Base-by-base conservation (phyloP, 352 stramenopile species). In the Phytophthora palmivora region DNA sequence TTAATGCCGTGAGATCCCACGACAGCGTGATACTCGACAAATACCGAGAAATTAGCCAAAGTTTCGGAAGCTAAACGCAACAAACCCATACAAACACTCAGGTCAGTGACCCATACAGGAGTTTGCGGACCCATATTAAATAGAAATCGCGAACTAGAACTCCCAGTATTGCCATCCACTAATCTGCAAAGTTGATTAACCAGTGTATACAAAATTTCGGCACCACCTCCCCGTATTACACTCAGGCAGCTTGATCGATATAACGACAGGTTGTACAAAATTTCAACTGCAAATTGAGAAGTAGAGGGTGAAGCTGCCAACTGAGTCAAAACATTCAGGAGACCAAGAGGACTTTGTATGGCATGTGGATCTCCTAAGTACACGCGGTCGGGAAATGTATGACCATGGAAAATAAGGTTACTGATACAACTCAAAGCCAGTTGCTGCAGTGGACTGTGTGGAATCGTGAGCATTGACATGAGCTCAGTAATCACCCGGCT, bases 341-440 rank as follows among this genome's bases (percentile, higher is more conserved):
- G 52, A 0, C 86, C 86, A 4, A 89, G 57, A 8, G 87, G 82
- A 30, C 81, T 92, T 51, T 92, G 82, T 1, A 84, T 67, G 5
- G 81, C 78, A 15, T 91, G 82, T 0, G 82, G 80, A 15, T 92
- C 86, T 2, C 86, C 86, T 11, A 89, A n/a, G 36, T 91, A 91
- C 6, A 92, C 72, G 2, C 81, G 82, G n/a, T 92, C 86, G 0
- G 82, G 74, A 33, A 94, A 91, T 1, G 59, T 43, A 37, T 88
- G 77, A 2, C 82, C 78, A 47, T 85, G 76, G 49, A 72, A 84
- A 4, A 92, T 67, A n/a, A 94, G 63, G 47, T 94, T 94, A 37
- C 88, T 34, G 15, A 92, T 74, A 32, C 74, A 89, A 30, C 72
- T 89, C 22, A 94, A 76, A 5, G 74, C 72, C 6, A 92, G 64